These are phyloP conservation scores for Phytophthora megakarya DNA, from an alignment of 352 stramenopile genomes.

Conservation along the genomic window DNA sequence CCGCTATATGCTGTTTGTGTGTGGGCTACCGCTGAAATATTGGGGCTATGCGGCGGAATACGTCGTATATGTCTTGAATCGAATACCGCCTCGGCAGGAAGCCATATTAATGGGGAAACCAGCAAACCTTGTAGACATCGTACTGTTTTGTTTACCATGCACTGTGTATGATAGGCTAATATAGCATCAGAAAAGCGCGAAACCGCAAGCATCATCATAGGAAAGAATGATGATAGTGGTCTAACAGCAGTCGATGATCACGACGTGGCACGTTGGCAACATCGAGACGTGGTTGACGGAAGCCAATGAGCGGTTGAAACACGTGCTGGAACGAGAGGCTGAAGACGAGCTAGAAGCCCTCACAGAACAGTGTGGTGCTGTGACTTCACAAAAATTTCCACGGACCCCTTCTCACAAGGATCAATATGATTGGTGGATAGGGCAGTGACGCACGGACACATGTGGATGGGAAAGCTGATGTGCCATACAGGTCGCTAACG, in stretches of 20 bases:
- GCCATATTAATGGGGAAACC: no score
- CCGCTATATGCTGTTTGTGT: slow-evolving; percentile 37
- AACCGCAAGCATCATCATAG: neutral
- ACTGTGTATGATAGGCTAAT: neutral
- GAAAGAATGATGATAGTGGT: neutral
- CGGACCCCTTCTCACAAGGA: no score
- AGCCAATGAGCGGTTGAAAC: neutral
- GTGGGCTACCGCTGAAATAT: slow-evolving; percentile 18
- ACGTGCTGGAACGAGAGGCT: neutral
- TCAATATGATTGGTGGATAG: no score
- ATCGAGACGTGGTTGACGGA: neutral
- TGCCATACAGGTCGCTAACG: no score
- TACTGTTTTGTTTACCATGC: no score
- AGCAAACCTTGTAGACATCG: no score
- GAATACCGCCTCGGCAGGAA: no score
- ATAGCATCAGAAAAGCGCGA: neutral
- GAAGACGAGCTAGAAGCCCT: neutral
- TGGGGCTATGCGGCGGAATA: slow-evolving; percentile 38
- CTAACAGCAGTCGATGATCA: neutral
- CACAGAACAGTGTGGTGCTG: no score
- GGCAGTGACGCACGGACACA: no score
- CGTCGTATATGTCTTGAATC: slow-evolving; percentile 20
- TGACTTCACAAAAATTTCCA: no score
- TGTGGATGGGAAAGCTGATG: no score
- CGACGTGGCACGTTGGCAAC: neutral